Percentiles rank a stretch among this genome's conserved stretches.
phyloP scores from a whole-genome alignment of 1,139 yeast species.

The Zhuliangozyma parablackwelliae region DNA sequence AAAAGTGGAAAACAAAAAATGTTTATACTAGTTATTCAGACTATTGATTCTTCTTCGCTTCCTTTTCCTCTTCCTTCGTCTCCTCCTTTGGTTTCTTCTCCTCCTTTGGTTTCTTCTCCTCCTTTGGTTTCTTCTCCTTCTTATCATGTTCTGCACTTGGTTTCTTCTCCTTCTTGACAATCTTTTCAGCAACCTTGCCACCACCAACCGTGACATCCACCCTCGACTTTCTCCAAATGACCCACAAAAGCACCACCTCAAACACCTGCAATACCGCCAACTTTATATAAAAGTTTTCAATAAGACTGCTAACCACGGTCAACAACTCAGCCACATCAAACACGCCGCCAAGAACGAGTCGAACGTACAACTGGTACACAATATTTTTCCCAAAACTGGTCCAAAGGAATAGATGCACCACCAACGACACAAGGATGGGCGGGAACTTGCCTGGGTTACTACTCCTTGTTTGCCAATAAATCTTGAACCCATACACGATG shows the following conservation, averaged over 20 bases:
- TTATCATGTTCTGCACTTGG: no score
- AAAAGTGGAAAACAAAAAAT: no score
- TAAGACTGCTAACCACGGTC: constrained; percentile 6
- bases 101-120: no score
- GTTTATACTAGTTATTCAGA: background rate
- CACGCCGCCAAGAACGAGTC: constrained; percentile 6
- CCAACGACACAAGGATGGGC: constrained; percentile 6
- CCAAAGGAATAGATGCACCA: constrained; percentile 11
- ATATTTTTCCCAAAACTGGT: constrained; percentile 5
- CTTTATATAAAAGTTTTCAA: constrained; percentile 7
- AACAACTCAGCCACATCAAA: constrained; percentile 12
- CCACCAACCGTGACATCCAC: no score
- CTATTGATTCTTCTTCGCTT: background rate
- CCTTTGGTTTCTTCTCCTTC: no score
- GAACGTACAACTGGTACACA: constrained; percentile 1
- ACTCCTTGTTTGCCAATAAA: constrained; percentile 2
- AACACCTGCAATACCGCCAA: constrained; percentile 4
- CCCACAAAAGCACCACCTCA: constrained; percentile 10
- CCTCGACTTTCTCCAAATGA: constrained; percentile 7
- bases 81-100: background rate
- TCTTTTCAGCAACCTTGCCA: no score
- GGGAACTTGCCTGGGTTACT: constrained; percentile 1
- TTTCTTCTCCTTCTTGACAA: no score
- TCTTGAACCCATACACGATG: constrained; percentile 5
- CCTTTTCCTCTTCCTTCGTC: background rate